A percentile compares a stretch with the other conserved stretches of the same genome.
These are phyloP conservation scores for Penicillium verrucosum DNA, from an alignment of 2,329 filamentous ascomycete species.

Conservation along the genomic window DNA sequence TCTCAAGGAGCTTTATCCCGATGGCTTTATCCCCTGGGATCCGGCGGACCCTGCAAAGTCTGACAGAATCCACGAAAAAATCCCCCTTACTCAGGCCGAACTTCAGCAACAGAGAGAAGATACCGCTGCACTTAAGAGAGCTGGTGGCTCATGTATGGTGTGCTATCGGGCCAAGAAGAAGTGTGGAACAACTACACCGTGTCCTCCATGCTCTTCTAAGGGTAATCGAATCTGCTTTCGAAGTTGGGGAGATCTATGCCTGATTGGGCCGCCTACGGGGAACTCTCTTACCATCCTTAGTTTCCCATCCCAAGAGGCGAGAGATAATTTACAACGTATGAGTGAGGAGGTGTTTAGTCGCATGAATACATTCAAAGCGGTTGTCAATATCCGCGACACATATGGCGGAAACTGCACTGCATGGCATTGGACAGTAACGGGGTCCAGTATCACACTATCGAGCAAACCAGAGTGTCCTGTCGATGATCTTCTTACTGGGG, in stretches of 20 bases:
- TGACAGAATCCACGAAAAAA: slow-evolving; percentile 5
- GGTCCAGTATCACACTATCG: not conserved
- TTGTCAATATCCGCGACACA: slow-evolving; percentile 14
- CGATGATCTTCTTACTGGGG: slow-evolving; percentile 1
- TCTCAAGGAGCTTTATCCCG: too few relatives aligned
- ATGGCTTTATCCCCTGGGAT: slow-evolving; percentile 15
- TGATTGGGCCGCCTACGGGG: slow-evolving; percentile 3
- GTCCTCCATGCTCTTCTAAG: slow-evolving; percentile 16
- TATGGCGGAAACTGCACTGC: slow-evolving; percentile 3
- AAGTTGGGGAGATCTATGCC: slow-evolving; percentile 13
- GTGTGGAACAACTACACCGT: slow-evolving; percentile 22
- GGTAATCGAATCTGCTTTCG: slow-evolving; percentile 24
- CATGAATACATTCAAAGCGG: not conserved
- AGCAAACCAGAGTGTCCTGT: not conserved
- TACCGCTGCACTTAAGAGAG: slow-evolving; percentile 17
- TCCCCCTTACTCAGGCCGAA: slow-evolving; percentile 11
- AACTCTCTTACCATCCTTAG: not conserved
- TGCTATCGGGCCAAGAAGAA: slow-evolving; percentile 30
- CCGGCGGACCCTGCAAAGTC: slow-evolving; percentile 6
- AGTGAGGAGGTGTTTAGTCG: not conserved
- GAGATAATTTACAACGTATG: slow-evolving; percentile 2
- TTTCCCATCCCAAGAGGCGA: not conserved
- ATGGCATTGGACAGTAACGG: slow-evolving; percentile 10
- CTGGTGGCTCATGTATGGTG: slow-evolving; percentile 30
- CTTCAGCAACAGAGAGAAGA: slow-evolving; percentile 15